Conservation (phyloP, 129 eudicot genomes). For the carrot (Daucus carota) region DNA sequence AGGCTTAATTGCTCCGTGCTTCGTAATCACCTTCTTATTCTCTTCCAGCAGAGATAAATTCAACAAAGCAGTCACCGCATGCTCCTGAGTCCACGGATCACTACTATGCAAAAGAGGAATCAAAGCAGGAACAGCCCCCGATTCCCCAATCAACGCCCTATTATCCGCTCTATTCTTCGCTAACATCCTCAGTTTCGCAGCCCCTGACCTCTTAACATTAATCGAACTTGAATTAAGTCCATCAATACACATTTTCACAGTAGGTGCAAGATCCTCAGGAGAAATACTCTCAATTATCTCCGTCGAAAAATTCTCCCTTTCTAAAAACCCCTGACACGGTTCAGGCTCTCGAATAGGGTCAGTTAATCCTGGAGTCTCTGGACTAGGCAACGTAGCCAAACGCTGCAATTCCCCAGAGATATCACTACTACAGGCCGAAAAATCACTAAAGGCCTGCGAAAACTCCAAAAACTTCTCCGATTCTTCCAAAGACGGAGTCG, state of each 20-base stretch:
- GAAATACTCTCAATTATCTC: slow-evolving; percentile 77
- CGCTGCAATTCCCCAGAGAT: slow-evolving; percentile 86
- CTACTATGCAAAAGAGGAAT: slow-evolving; percentile 62
- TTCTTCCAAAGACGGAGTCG: slow-evolving; percentile 3
- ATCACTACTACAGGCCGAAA: slow-evolving; percentile 67
- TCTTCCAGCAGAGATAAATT: slow-evolving; percentile 65
- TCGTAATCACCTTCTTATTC: slow-evolving; percentile 42
- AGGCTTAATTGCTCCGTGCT: slow-evolving; percentile 57
- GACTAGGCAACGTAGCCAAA: slow-evolving; percentile 41
- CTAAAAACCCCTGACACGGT: slow-evolving; percentile 58
- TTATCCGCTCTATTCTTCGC: slow-evolving; percentile 89
- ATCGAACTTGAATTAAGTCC: slow-evolving; percentile 52
- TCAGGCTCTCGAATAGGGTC: slow-evolving; percentile 19
- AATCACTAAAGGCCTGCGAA: slow-evolving; percentile 70
- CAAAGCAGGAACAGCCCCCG: slow-evolving; percentile 67
- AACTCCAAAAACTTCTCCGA: slow-evolving; percentile 24
- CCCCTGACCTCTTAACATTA: slow-evolving; percentile 70
- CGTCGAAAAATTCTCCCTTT: slow-evolving; percentile 61
- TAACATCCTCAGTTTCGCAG: slow-evolving; percentile 63
- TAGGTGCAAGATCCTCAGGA: slow-evolving; percentile 90
- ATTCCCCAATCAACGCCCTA: slow-evolving; percentile 74
- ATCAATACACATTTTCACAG: slow-evolving; percentile 79
- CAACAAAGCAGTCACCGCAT: slow-evolving; percentile 83
- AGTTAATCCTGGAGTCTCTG: not conserved
- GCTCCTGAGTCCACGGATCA: slow-evolving; percentile 90